Evolutionary conservation across 331 rosid species (phyloP).

Genomic region (Pyracantha coccinea): DNA sequence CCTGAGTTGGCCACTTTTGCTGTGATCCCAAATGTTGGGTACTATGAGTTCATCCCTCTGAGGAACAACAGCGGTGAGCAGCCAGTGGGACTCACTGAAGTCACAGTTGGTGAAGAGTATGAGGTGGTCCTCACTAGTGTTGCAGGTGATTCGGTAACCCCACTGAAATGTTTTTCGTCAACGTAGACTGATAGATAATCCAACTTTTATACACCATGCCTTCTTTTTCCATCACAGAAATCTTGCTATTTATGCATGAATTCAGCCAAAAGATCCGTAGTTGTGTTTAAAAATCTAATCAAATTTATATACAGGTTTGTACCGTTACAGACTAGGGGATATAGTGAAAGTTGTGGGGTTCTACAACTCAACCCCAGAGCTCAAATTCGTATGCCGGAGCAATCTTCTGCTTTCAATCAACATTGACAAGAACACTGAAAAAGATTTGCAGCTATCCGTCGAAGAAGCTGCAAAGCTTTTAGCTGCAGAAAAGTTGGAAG

Average conservation of each 20-base stretch:
- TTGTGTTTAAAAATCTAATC: not conserved
- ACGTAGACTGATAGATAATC: too few relatives aligned
- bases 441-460: constrained; percentile 66
- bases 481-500: constrained; percentile 59
- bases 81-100: constrained; percentile 69
- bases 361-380: constrained; percentile 66
- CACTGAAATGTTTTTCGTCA: too few relatives aligned
- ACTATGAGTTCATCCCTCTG: constrained; percentile 76
- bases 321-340: constrained; percentile 75
- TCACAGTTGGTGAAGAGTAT: constrained; percentile 67
- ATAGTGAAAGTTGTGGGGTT: constrained; percentile 71
- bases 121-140: constrained; percentile 59
- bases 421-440: constrained; percentile 91
- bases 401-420: constrained; percentile 58
- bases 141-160: constrained; percentile 31
- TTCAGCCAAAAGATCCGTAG: too few relatives aligned
- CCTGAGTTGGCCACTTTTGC: constrained; percentile 63
- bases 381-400: constrained; percentile 56
- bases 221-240: too few relatives aligned
- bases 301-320: constrained; percentile 48
- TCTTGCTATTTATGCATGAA: too few relatives aligned
- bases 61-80: constrained; percentile 14
- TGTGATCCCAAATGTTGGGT: constrained; percentile 79
- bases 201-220: too few relatives aligned
- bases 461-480: constrained; percentile 48